Conservation (phyloP, 257 asterid species). For the Schizonepeta tenuifolia region DNA sequence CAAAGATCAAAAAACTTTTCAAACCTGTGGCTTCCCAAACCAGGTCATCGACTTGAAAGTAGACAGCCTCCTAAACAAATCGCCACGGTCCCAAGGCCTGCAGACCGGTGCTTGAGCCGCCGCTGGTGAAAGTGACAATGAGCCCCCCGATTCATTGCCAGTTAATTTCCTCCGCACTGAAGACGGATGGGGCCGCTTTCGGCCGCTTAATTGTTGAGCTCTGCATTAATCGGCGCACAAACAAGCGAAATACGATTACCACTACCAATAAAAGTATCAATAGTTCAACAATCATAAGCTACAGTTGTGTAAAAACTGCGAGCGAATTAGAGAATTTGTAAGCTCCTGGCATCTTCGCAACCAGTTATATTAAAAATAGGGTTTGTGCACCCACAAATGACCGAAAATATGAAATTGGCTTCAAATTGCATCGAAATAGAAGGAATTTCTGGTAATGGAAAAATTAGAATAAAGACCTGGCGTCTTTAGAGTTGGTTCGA, state of each 20-base stretch:
- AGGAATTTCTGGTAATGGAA: not conserved
- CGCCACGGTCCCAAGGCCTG: constrained; percentile 96
- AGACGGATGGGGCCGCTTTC: constrained; percentile 55
- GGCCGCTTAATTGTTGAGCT: constrained; percentile 55
- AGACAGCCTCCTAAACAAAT: constrained; percentile 72
- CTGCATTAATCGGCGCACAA: constrained; percentile 36
- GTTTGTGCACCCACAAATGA: not conserved
- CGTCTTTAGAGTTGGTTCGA: constrained; percentile 37
- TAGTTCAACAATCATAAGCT: constrained; percentile 3
- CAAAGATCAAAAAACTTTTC: not conserved
- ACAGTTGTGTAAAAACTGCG: not conserved
- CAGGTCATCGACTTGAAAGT: constrained; percentile 95
- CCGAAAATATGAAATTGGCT: not conserved
- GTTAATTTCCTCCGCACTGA: constrained; percentile 36
- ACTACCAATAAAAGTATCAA: not conserved
- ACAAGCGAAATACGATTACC: constrained; percentile 18
- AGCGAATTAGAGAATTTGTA: constrained; percentile 16
- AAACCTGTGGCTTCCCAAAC: constrained; percentile 99
- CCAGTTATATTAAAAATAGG: constrained; percentile 12
- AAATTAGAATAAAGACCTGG: constrained; percentile 38
- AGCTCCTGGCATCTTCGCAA: not conserved
- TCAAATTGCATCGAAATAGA: constrained; percentile 20
- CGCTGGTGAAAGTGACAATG: constrained; percentile 34
- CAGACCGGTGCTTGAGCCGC: constrained; percentile 53
- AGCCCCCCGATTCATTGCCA: constrained; percentile 44